phyloP scores from a whole-genome alignment of 805 yeast species.

The Starmerella vaccinii region DNA sequence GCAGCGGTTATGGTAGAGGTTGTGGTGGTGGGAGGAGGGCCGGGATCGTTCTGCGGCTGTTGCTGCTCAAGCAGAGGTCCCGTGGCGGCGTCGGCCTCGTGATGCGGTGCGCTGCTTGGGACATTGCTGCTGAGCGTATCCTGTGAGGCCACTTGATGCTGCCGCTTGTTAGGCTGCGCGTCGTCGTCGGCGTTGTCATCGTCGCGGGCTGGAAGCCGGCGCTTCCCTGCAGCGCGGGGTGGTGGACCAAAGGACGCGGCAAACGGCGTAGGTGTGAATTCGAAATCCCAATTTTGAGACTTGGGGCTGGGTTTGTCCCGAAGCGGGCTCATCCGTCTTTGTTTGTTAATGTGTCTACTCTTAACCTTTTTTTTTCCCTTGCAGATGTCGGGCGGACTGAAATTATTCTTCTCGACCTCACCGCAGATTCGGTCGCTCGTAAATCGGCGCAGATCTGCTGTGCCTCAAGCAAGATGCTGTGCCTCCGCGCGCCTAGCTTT shows the following conservation, averaged over 20 bases:
- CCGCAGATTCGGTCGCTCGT: neutral
- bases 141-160: neutral
- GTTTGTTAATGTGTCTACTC: neutral
- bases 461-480: neutral
- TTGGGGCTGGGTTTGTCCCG: neutral
- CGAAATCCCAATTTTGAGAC: slow-evolving; percentile 15
- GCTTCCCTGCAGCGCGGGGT: slow-evolving; percentile 9
- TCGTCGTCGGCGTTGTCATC: neutral
- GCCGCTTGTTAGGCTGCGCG: neutral
- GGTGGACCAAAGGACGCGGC: slow-evolving; percentile 26
- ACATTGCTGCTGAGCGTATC: neutral
- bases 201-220: neutral
- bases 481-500: neutral
- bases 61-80: neutral
- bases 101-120: too few relatives aligned
- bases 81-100: too few relatives aligned
- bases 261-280: slow-evolving; percentile 21
- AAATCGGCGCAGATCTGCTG: neutral
- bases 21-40: too few relatives aligned
- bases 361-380: neutral
- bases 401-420: neutral
- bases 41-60: neutral
- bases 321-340: neutral
- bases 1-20: neutral
- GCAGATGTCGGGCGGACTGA: neutral